These are phyloP conservation scores for Penicillium paneum DNA, from an alignment of 2,329 filamentous ascomycete genomes.

Conservation along the genomic window DNA sequence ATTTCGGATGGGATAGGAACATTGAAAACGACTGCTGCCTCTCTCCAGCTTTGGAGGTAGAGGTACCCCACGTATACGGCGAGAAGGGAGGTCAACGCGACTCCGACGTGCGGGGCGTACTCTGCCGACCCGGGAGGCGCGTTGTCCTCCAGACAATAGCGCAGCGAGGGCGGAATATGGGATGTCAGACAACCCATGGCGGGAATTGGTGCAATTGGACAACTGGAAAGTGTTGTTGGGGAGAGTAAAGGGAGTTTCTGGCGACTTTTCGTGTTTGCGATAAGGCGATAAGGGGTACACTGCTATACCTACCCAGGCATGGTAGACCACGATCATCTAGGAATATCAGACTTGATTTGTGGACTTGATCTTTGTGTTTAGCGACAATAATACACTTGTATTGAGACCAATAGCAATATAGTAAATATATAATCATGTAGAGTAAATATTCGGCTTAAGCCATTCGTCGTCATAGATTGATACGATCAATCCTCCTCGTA, in stretches of 20 bases:
- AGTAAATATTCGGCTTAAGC: background rate
- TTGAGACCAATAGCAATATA: background rate
- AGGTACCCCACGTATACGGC: slow-evolving; percentile 34
- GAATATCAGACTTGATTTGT: background rate
- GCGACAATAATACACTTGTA: background rate
- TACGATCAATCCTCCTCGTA: background rate
- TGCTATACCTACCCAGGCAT: background rate
- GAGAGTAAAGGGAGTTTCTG: slow-evolving; percentile 39
- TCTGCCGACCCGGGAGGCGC: slow-evolving; percentile 12
- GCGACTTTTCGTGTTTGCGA: slow-evolving; percentile 18
- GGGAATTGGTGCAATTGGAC: slow-evolving; percentile 15
- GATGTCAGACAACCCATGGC: slow-evolving; percentile 28
- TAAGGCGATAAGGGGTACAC: slow-evolving; percentile 8
- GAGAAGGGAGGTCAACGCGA: slow-evolving; percentile 30
- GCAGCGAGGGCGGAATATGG: slow-evolving; percentile 23
- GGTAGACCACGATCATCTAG: background rate
- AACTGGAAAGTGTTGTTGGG: slow-evolving; percentile 3
- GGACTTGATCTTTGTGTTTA: background rate
- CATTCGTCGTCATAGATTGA: background rate
- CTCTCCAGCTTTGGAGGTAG: slow-evolving; percentile 29
- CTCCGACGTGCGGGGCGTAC: slow-evolving; percentile 23
- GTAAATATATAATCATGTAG: background rate
- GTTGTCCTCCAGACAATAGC: slow-evolving; percentile 19
- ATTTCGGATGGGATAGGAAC: slow-evolving; percentile 39
- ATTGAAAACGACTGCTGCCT: slow-evolving; percentile 38